phyloP scores from a whole-genome alignment of 306 rosid species.

The Trifolium repens region DNA sequence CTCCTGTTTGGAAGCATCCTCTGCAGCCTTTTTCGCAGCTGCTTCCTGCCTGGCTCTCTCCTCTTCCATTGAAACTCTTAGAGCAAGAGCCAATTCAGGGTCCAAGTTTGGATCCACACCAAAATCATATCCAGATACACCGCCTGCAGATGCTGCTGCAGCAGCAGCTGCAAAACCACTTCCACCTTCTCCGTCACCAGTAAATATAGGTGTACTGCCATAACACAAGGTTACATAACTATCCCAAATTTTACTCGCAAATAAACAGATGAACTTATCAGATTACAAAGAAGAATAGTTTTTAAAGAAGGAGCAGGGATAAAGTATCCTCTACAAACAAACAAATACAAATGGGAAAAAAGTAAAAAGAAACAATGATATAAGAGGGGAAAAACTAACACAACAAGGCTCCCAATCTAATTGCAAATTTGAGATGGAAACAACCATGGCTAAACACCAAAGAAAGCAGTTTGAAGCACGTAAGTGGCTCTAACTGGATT shows the following conservation, averaged over 20 bases:
- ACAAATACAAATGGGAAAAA: neutral
- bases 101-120: conserved; percentile 99
- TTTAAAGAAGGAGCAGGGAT: neutral
- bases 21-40: conserved; percentile 97
- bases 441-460: conserved; percentile 11
- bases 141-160: conserved; percentile 90
- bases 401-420: conserved; percentile 4
- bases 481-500: neutral
- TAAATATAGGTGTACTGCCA: conserved; percentile 93
- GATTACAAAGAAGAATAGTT: conserved; percentile 5
- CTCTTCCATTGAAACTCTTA: conserved; percentile 99
- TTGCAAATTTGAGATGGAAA: conserved; percentile 1
- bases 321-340: conserved; percentile 16
- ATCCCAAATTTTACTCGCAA: conserved; percentile 2
- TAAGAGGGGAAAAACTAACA: neutral
- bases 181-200: conserved; percentile 98
- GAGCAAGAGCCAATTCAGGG: conserved; percentile 99
- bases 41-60: conserved; percentile 99
- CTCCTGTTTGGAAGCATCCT: conserved; percentile 77
- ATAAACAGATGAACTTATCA: neutral
- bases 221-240: conserved; percentile 25
- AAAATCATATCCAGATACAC: conserved; percentile 90
- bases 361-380: neutral
- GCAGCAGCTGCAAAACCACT: conserved; percentile 95
- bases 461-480: neutral